Percentiles rank a stretch among this genome's conserved stretches.
Evolutionary conservation across 2,329 filamentous ascomycete genomes (phyloP).

Genomic region (Verticillium klebahnii): DNA sequence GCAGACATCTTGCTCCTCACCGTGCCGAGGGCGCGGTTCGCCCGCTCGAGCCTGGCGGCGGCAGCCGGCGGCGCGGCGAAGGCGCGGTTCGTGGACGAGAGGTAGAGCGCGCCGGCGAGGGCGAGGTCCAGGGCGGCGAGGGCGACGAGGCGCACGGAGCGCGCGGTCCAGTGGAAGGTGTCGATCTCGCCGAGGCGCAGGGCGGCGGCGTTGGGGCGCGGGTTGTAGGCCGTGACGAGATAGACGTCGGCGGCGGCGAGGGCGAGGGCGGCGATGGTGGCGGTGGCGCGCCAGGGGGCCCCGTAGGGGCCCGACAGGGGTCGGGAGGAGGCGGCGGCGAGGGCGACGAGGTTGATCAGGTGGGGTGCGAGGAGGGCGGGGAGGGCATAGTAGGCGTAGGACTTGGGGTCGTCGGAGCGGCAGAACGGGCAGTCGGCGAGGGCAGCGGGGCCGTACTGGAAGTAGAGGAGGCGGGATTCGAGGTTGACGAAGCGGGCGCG

Average conservation of each 20-base stretch:
- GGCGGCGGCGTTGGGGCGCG: conserved; percentile 59
- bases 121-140: conserved; percentile 62
- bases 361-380: conserved; percentile 73
- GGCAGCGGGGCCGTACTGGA: conserved; percentile 73
- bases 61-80: conserved; percentile 61
- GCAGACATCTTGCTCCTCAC: conserved; percentile 66
- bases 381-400: conserved; percentile 77
- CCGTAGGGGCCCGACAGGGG: conserved; percentile 60
- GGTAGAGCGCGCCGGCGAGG: conserved; percentile 64
- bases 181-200: conserved; percentile 61
- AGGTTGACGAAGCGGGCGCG: conserved; percentile 63
- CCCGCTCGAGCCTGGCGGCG: conserved; percentile 61
- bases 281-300: conserved; percentile 63
- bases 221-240: conserved; percentile 58
- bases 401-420: conserved; percentile 59
- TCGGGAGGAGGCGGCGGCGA: conserved; percentile 71
- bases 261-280: conserved; percentile 57
- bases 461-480: conserved; percentile 73
- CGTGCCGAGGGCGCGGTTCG: conserved; percentile 51
- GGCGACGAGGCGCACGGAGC: conserved; percentile 55
- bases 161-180: conserved; percentile 66
- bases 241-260: conserved; percentile 64
- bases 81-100: conserved; percentile 75
- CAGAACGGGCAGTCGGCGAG: conserved; percentile 81
- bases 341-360: conserved; percentile 66